Base-by-base conservation (phyloP, 2,329 filamentous ascomycete species). In the Ophiostoma australiae region DNA sequence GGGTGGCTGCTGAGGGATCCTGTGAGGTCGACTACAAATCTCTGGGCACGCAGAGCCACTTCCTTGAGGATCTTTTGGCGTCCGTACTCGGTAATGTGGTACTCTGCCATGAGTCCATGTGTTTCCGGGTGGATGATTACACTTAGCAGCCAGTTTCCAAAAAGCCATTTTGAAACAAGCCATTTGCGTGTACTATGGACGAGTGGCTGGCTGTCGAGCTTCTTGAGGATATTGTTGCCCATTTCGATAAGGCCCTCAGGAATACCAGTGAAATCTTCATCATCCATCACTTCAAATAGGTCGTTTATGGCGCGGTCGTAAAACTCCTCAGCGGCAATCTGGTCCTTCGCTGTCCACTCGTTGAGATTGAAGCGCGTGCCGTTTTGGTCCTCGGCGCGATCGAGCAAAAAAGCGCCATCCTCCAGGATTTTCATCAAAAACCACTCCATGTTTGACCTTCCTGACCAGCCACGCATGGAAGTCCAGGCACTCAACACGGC, bases 341-440 rank as follows among this genome's bases (percentile, higher is more conserved):
- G 91, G 77, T 95, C 91, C 78, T 94, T 91, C 72, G 89, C 87
- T 73, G 89, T 89, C 82, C 91, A 91, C 73, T 89, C 85, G 70
- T 90, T 89, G 58, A 91, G 83, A 80, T 93, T 89, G 80, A 90
- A 86, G 74, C 90, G 84, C 72, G 89, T 89, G 48, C 89, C 87
- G 73, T 91, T 86, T 76, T 92, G 90, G 77, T 93, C 91, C 79
- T 94, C 91, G 76, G 92, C 89, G 77, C 91, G 90, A 77, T 97
- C 93, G 75, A 97, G 84, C 71, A 98, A 84, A 78, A 97, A 97
- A 55, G 93, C 91, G 75, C 95, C 95, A 76, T 96, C 91, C 80
- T 97, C 92, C 41, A 99, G 86, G 72, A 96, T 92, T 78, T 95
- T 92, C 91, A 97, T 95, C 15, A 99, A 86, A 79, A 94, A 98